These are phyloP conservation scores for Orbilia brochopaga DNA, from an alignment of 2,329 filamentous ascomycete species.

Conservation along the genomic window DNA sequence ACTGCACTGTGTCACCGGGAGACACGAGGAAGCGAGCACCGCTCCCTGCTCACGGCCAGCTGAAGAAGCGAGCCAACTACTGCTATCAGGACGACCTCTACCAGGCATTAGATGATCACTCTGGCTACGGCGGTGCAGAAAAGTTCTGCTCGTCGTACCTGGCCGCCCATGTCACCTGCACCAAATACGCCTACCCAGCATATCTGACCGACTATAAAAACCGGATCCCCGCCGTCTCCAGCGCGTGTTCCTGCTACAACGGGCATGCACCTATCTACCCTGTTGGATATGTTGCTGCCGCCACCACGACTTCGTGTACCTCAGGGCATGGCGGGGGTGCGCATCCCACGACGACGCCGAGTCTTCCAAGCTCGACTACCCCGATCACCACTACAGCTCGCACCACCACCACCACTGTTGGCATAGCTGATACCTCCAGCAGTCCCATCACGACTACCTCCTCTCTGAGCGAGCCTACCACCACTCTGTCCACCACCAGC, in stretches of 20 bases:
- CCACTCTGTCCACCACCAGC: background rate
- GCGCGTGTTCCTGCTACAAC: constrained; percentile 7
- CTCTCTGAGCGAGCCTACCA: background rate
- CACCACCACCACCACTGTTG: background rate
- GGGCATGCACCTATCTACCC: background rate
- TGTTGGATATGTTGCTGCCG: background rate
- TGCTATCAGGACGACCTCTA: too few species aligned
- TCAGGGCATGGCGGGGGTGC: too few species aligned
- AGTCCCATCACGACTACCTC: background rate
- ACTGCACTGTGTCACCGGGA: too few species aligned
- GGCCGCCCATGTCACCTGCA: background rate
- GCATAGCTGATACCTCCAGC: too few species aligned
- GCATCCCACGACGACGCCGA: too few species aligned
- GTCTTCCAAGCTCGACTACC: background rate
- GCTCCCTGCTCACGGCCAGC: too few species aligned
- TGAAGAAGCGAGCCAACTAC: too few species aligned
- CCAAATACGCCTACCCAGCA: constrained; percentile 1
- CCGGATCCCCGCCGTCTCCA: background rate
- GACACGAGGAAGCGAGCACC: too few species aligned
- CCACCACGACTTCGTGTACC: background rate
- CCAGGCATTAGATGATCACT: too few species aligned
- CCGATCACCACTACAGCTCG: background rate
- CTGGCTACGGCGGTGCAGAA: background rate
- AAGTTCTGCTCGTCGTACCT: background rate
- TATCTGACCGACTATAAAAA: background rate